Evolutionary conservation across 768 basidiomycete species (phyloP).

Genomic region (Dentipellis sp.): DNA sequence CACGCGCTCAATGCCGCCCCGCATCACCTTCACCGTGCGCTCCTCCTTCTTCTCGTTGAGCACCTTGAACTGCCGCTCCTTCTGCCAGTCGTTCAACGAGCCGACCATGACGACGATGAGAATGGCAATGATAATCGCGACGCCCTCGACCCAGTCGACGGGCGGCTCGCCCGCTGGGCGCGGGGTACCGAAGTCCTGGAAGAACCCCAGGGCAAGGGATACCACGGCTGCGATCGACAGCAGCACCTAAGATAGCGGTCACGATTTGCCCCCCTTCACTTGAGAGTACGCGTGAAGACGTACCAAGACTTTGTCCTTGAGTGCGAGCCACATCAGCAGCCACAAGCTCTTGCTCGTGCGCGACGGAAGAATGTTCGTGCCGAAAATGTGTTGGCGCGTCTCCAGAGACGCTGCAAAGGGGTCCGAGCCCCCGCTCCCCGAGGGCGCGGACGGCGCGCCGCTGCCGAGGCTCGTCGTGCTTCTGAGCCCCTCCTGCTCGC

Average conservation of each 20-base stretch:
- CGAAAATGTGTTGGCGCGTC: conserved; percentile 40
- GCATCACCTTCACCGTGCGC: conserved; percentile 68
- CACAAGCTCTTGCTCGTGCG: conserved; percentile 40
- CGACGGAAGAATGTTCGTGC: conserved; percentile 39
- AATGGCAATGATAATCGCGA: conserved; percentile 71
- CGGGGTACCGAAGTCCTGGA: conserved; percentile 81
- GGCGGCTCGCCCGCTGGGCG: conserved; percentile 52
- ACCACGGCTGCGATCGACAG: conserved; percentile 88
- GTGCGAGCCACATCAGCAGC: conserved; percentile 50
- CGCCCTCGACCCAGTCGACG: conserved; percentile 97
- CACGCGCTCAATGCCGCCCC: conserved; percentile 19
- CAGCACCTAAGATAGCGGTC: conserved; percentile 58
- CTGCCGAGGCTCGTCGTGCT: conserved; percentile 7
- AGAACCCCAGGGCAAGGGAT: conserved; percentile 88
- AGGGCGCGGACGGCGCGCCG: not conserved
- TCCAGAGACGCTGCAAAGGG: conserved; percentile 28
- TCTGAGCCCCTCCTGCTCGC: conserved; percentile 14
- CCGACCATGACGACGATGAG: conserved; percentile 81
- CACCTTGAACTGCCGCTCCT: conserved; percentile 89
- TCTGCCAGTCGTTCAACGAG: conserved; percentile 96
- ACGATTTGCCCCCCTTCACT: conserved; percentile 8
- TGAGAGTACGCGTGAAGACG: conserved; percentile 16
- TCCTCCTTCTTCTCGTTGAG: conserved; percentile 96
- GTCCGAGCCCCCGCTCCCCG: not conserved
- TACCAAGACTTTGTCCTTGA: conserved; percentile 57